Evolutionary conservation across 164 flowering plant species (phyloP).

Genomic region (Houttuynia cordata): DNA sequence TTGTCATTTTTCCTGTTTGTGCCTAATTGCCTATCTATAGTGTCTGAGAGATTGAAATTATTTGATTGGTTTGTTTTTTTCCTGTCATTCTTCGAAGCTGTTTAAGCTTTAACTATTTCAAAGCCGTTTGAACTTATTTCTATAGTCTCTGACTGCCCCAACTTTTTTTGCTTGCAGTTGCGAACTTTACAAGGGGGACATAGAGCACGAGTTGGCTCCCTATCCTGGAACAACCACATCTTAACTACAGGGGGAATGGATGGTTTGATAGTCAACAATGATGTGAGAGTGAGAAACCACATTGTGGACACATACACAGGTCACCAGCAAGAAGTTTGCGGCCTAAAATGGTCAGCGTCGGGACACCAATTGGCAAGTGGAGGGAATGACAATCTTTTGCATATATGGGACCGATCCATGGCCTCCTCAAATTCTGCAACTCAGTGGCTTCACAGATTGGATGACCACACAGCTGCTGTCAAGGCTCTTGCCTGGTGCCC

Average conservation of each 20-base stretch:
- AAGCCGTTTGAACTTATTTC: too few species aligned
- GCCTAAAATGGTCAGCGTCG: slow-evolving; percentile 55
- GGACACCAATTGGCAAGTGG: slow-evolving; percentile 61
- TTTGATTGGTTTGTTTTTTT: not conserved
- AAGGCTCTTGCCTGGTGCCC: slow-evolving; percentile 73
- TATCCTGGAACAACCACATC: slow-evolving; percentile 55
- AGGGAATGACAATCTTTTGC: slow-evolving; percentile 58
- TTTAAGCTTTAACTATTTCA: too few species aligned
- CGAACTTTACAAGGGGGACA: slow-evolving; percentile 47
- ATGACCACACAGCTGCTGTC: slow-evolving; percentile 57
- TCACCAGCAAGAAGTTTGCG: slow-evolving; percentile 54
- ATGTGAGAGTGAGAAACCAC: slow-evolving; percentile 43
- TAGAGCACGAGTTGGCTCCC: slow-evolving; percentile 36
- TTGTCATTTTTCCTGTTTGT: not conserved
- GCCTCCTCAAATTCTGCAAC: slow-evolving; percentile 31
- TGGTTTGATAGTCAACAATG: slow-evolving; percentile 41
- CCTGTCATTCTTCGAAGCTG: not conserved
- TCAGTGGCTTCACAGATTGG: slow-evolving; percentile 52
- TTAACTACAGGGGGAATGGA: slow-evolving; percentile 57
- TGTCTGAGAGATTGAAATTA: too few species aligned
- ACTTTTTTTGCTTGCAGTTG: slow-evolving; percentile 19
- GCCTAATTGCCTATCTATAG: too few species aligned
- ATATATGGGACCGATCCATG: slow-evolving; percentile 42
- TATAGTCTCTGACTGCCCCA: not conserved
- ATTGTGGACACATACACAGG: slow-evolving; percentile 44